These are phyloP conservation scores for Arbutus unedo DNA, from an alignment of 148 eudicot species.

Conservation along the genomic window DNA sequence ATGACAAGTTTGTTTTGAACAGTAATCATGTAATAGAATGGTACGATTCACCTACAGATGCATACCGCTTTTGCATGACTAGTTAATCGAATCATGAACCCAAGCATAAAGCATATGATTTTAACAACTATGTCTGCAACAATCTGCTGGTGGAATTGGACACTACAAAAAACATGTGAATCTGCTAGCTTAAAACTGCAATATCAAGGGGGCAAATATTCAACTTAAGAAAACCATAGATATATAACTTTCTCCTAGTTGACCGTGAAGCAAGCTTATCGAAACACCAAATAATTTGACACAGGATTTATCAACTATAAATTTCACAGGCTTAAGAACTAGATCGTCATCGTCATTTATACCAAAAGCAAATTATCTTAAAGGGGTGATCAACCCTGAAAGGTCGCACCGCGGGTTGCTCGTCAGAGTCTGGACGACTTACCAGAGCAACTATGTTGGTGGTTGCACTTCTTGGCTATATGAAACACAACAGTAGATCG, in stretches of 20 bases:
- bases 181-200: not conserved
- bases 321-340: not conserved
- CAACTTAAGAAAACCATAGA: not conserved
- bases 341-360: not conserved
- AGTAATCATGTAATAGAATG: too few relatives aligned
- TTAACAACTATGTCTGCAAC: not conserved
- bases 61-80: too few relatives aligned
- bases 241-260: not conserved
- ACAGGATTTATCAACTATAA: not conserved
- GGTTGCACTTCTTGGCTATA: not conserved
- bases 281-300: not conserved
- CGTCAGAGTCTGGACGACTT: not conserved
- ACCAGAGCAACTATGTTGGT: not conserved
- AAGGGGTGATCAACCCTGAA: not conserved
- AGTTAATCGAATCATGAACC: too few relatives aligned
- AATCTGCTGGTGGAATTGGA: not conserved
- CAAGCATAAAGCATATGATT: too few relatives aligned
- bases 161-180: not conserved
- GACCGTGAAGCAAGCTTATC: not conserved
- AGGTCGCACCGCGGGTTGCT: not conserved
- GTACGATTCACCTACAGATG: too few relatives aligned
- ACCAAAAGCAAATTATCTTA: not conserved
- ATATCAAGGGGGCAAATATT: not conserved
- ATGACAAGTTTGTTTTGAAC: too few relatives aligned
- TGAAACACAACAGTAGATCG: not conserved